Evolutionary conservation across 305 asterid genomes (phyloP), one percentile per base, ranked within the genome.

Genomic region (Rubia tinctorum): DNA sequence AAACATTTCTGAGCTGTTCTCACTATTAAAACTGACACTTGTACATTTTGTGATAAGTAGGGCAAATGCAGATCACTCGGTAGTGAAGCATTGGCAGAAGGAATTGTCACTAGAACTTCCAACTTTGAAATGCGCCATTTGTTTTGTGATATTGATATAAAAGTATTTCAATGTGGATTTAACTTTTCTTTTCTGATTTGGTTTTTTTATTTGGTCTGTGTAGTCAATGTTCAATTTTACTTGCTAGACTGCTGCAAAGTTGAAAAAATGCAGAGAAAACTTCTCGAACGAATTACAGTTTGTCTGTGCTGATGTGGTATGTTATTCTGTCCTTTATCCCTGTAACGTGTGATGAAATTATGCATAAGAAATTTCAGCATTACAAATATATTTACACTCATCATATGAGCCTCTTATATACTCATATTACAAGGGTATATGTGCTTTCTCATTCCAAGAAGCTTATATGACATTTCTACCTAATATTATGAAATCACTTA

Each of bases 261-360:
- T 83, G 82, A 93, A 91, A 73, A 81, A 72, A 71, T 96, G 98
- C 9, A 78, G 92, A 81, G 97, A 93, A 74, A 93, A 93, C 30
- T 93, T 93, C 82, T 73, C 77, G 79, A 93, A 91, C 89, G 98
- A 93, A 84, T 90, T 93, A 11, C 96, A 93, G 81, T 89, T 93
- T 80, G 98, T 93, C 75, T 84, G 78, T 45, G 96, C 97, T 74
- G 96, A 93, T 76, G 98, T 91, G 97, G 98, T 93, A 89, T 71
- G 85, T 22, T 79, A 78, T 73, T 61, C 20, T 15, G 53, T 51
- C 43, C 17, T 27, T 60, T 58, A 56, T 59, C 43, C 27, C 25
- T 25, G 18, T 12, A 60, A 8, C 30, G 45, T 27, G 34, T 18
- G 47, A 18, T 17, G 43, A 20, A 40, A 40, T 66, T 43, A n/a